phyloP scores from a whole-genome alignment of 23 red algal species.

The Agarophyton chilense region DNA sequence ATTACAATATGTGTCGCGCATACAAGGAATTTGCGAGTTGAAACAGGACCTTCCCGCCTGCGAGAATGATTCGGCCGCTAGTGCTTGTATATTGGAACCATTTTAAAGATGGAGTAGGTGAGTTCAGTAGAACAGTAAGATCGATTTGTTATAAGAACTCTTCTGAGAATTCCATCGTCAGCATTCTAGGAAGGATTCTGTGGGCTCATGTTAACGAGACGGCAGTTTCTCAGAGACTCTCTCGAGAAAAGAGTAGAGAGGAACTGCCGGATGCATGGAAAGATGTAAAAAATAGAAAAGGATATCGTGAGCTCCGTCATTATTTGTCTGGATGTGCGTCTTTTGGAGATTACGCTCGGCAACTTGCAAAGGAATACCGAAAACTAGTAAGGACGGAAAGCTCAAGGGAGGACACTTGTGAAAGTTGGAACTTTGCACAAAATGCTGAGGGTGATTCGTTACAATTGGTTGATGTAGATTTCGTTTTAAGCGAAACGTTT shows the following conservation, averaged over 20 bases:
- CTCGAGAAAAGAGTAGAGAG: background rate
- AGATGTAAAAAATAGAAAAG: background rate
- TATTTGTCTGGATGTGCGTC: background rate
- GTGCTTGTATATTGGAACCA: conserved; percentile 12
- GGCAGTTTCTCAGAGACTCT: background rate
- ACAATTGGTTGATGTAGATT: background rate
- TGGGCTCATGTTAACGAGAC: conserved; percentile 8
- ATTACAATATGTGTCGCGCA: background rate
- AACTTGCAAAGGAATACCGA: background rate
- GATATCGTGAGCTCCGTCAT: background rate
- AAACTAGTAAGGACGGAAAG: background rate
- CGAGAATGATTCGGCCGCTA: background rate
- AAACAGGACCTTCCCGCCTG: background rate
- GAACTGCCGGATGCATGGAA: background rate
- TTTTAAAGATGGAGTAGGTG: background rate
- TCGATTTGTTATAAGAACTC: background rate
- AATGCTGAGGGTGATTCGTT: background rate
- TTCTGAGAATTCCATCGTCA: conserved; percentile 13
- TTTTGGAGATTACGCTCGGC: background rate
- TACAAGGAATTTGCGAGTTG: background rate
- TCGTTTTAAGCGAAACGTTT: background rate
- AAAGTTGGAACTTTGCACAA: background rate
- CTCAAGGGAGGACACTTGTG: background rate
- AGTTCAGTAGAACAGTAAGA: conserved; percentile 2
- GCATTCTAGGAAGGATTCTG: background rate